Evolutionary conservation across 1,284 basidiomycete genomes (phyloP).

Genomic region (Ceratobasidium sp.): DNA sequence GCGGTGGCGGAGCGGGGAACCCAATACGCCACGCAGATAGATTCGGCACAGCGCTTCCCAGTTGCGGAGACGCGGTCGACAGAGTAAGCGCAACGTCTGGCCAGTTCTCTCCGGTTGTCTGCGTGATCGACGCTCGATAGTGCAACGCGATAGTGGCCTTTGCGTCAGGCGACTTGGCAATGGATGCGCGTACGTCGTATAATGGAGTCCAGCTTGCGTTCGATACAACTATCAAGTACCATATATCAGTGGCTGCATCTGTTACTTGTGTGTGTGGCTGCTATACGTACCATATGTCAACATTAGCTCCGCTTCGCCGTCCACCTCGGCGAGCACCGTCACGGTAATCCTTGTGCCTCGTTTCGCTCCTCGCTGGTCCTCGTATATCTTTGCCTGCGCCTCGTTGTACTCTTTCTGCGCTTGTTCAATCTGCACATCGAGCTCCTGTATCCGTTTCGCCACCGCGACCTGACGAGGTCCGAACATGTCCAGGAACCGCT

Average conservation of each 20-base stretch:
- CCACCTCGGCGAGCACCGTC: constrained; percentile 46
- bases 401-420: constrained; percentile 45
- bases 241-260: no score
- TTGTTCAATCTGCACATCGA: constrained; percentile 43
- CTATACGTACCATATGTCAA: constrained; percentile 49
- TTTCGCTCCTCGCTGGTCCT: constrained; percentile 42
- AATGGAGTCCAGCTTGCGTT: constrained; percentile 52
- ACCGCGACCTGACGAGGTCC: constrained; percentile 44
- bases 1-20: constrained; percentile 8
- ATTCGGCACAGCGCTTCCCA: constrained; percentile 49
- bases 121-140: constrained; percentile 52
- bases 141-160: constrained; percentile 49
- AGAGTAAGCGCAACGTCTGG: constrained; percentile 50
- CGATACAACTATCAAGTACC: no score
- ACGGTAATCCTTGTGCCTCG: constrained; percentile 49
- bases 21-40: constrained; percentile 47
- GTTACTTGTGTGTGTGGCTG: no score
- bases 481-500: constrained; percentile 50
- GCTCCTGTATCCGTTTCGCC: constrained; percentile 30
- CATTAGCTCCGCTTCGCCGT: constrained; percentile 46
- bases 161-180: constrained; percentile 35
- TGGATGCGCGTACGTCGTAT: constrained; percentile 53
- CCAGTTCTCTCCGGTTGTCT: constrained; percentile 52
- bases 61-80: constrained; percentile 51
- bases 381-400: constrained; percentile 28